These are phyloP conservation scores for Lipomyces orientalis DNA, from an alignment of 805 yeast species.

Conservation along the genomic window DNA sequence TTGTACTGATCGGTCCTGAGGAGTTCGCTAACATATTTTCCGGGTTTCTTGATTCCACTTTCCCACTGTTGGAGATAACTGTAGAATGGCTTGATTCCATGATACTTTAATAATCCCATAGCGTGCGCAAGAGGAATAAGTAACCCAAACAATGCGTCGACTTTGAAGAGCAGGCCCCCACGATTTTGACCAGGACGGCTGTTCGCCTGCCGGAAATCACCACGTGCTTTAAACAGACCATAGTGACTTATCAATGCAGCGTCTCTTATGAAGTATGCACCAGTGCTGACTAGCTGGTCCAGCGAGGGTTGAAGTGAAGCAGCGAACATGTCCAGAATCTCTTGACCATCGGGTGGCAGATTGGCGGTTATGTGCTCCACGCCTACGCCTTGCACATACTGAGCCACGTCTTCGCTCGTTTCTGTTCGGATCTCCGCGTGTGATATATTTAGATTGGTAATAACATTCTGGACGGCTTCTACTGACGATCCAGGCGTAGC, in stretches of 20 bases:
- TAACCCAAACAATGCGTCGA: constrained; percentile 53
- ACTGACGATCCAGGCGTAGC: constrained; percentile 94
- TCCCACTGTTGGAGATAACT: constrained; percentile 56
- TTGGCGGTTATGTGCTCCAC: constrained; percentile 65
- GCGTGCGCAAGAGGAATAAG: constrained; percentile 72
- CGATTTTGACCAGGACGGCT: not conserved
- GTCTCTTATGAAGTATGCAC: constrained; percentile 67
- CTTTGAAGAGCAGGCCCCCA: constrained; percentile 17
- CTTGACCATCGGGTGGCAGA: constrained; percentile 59
- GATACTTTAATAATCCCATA: constrained; percentile 61
- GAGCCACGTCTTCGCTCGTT: constrained; percentile 75
- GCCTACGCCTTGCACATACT: constrained; percentile 73
- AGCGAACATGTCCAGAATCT: constrained; percentile 60
- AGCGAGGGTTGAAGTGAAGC: constrained; percentile 71
- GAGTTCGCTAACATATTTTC: constrained; percentile 19
- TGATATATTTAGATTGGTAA: constrained; percentile 74
- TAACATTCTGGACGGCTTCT: constrained; percentile 85
- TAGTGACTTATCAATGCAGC: constrained; percentile 74
- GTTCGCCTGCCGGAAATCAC: constrained; percentile 11
- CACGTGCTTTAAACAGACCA: constrained; percentile 68
- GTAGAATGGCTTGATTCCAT: constrained; percentile 82
- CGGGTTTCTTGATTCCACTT: constrained; percentile 15
- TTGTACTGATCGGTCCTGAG: constrained; percentile 8
- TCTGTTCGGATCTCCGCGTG: constrained; percentile 86
- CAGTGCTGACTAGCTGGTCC: constrained; percentile 62